Base-by-base conservation (phyloP, 164 flowering plant genomes). In the Umbellularia californica region DNA sequence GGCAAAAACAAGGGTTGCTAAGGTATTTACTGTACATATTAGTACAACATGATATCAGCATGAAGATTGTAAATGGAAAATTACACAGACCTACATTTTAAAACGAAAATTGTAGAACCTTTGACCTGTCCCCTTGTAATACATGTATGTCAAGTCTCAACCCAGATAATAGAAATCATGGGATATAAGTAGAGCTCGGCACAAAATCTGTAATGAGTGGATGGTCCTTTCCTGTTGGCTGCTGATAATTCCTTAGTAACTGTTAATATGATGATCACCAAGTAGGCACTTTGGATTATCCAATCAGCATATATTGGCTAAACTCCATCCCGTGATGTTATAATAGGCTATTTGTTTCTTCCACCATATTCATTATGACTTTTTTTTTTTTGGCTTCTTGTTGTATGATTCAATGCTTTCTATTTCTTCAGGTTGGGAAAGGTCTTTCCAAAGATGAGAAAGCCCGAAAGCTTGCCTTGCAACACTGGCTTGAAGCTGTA, bases 401-500 rank as follows among this genome's bases (percentile, higher is more conserved):
- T 64, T 12, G 15, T 3, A 67, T 67, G 35, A 27, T 28, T 13
- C 35, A 27, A 3, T 77, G 13, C 23, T 76, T 58, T 33, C 33
- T 24, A 10, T 68, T 0, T 66, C 20, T 74, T 60, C 66, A 91
- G 96, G 90, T 91, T 63, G 96, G 93, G 7, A 91, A 91, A 70
- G 96, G 96, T 35, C 77, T 92, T 68, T 85, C 85, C 17, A 92
- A 92, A 82, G 88, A 88, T 75, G 91, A 90, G 76, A 92, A 89
- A 75, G 97, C 94, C 75, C 90, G 83, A 71, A 87, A 88, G 72
- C 80, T 91, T 55, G 92, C 92, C 10, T 78, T 90, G 23, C 83
- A 80, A 63, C 92, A 92, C 76, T 92, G 97, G 97, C 97, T 92
- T 78, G 97, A 92, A 84, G 94, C 97, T 58, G 97, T 90, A 82